Conservation (phyloP, 1,139 yeast species). For the Yamadazyma mexicana region DNA sequence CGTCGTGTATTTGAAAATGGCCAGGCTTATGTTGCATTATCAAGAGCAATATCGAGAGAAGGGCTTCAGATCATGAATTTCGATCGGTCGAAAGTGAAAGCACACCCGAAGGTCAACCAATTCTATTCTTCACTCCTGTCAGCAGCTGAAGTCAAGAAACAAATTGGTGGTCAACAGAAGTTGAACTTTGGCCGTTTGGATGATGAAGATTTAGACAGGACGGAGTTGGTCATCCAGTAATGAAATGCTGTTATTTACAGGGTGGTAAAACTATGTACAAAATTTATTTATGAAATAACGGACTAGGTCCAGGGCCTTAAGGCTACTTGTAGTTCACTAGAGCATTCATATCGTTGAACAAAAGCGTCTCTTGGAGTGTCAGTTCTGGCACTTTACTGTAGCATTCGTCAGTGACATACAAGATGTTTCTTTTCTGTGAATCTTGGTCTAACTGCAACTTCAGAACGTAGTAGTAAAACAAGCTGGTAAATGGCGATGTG, state of each 20-base stretch:
- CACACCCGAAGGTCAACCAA: constrained; percentile 60
- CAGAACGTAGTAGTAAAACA: constrained; percentile 21
- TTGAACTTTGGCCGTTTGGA: constrained; percentile 1
- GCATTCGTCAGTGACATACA: constrained; percentile 15
- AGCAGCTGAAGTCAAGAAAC: constrained; percentile 15
- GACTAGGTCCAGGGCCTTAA: neutral
- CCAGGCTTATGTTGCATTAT: constrained; percentile 91
- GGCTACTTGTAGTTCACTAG: constrained; percentile 5
- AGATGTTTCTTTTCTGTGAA: constrained; percentile 12
- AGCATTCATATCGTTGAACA: constrained; percentile 8
- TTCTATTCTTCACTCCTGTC: constrained; percentile 50
- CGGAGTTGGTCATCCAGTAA: no score
- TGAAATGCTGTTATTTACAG: neutral
- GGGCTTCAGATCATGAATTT: constrained; percentile 81
- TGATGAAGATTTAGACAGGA: no score
- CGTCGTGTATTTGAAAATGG: constrained; percentile 82
- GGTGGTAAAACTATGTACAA: neutral
- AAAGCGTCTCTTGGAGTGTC: constrained; percentile 7
- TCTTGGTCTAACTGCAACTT: constrained; percentile 15
- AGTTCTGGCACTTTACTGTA: neutral
- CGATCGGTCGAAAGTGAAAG: constrained; percentile 52
- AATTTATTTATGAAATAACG: neutral
- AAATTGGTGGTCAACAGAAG: constrained; percentile 13
- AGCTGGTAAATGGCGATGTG: constrained; percentile 23
- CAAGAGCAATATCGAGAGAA: constrained; percentile 77